Base-by-base conservation (phyloP, 352 stramenopile species). In the Pythium biforme region DNA sequence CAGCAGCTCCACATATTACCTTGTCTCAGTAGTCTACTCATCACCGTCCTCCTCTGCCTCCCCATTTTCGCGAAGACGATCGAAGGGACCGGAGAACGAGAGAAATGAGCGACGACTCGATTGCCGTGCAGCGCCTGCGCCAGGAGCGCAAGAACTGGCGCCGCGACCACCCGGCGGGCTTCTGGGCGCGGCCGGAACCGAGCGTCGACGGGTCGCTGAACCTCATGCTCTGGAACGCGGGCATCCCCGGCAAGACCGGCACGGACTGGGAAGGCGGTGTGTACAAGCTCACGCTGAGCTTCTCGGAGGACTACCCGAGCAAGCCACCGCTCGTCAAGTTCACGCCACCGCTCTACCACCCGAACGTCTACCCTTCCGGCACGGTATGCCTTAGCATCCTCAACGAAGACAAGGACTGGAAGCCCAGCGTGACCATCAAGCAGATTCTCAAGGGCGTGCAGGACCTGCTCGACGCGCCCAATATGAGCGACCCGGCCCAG, bases 401-500 rank as follows among this genome's bases (percentile, higher is more conserved):
- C 39, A 99, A 99, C 72, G 97, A 99, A 81, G 97, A 99, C 81
- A 96, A 99, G 73, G 96, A 97, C 70, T 99, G 97, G 97, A 97
- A 98, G 72, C 97, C 97, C 25, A 97, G 95, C 23, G 92, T 98
- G 55, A 98, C 92, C n/a, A 95, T 98, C 75, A 97, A 97, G 68
- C 96, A 99, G 81, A 98, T 99, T 70, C 82, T 99, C 59, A 92
- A 99, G 72, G 97, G 97, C 53, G 98, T 99, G 66, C 92, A 97
- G 59, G 88, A 96, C 70, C 71, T 96, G 57, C 68, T 96, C 52
- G 83, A 94, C 69, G 81, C 86, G 55, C 88, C 88, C 26, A 96
- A 96, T 66, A 95, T 94, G 82, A 82, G 73, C 59, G 88, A 96
- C 61, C 88, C 88, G 29, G 88, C 88, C 33, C 88, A 96, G 69